These are phyloP conservation scores for Phialophora expanda DNA, from an alignment of 2,329 filamentous ascomycete species.

Conservation along the genomic window DNA sequence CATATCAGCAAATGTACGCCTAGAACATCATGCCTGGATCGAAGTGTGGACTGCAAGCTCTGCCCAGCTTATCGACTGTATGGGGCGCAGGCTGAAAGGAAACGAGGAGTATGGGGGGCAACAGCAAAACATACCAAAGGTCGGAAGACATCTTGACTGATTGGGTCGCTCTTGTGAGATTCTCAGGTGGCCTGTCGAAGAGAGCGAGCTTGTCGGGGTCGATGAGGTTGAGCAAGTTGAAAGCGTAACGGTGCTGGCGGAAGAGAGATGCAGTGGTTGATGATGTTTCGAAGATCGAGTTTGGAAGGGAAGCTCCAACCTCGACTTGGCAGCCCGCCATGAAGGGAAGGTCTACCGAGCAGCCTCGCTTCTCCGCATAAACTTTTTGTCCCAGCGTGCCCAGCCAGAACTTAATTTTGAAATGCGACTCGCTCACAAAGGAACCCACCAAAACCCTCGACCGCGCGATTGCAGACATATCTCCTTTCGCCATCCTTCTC, in stretches of 20 bases:
- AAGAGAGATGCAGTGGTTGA: conserved; percentile 25
- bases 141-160: conserved; percentile 73
- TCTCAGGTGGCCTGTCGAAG: background rate
- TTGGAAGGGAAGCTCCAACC: conserved; percentile 22
- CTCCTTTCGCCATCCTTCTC: conserved; percentile 83
- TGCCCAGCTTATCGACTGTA: conserved; percentile 21
- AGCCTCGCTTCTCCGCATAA: conserved; percentile 18
- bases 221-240: conserved; percentile 32
- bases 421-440: conserved; percentile 54
- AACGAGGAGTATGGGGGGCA: conserved; percentile 46
- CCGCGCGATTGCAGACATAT: conserved; percentile 87
- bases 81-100: conserved; percentile 38
- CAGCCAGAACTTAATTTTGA: conserved; percentile 13
- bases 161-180: conserved; percentile 9
- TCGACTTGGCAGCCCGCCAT: conserved; percentile 17
- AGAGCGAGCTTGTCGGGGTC: conserved; percentile 21
- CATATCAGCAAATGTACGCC: conserved; percentile 50
- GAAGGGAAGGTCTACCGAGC: conserved; percentile 21
- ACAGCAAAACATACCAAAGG: conserved; percentile 72
- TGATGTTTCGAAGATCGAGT: conserved; percentile 29
- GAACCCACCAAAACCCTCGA: conserved; percentile 87
- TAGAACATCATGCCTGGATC: conserved; percentile 6
- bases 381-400: conserved; percentile 18
- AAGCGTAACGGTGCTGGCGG: conserved; percentile 21
- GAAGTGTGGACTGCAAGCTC: conserved; percentile 7